Base-by-base conservation (phyloP, 2,329 filamentous ascomycete species). In the Xylariaceae sp. region DNA sequence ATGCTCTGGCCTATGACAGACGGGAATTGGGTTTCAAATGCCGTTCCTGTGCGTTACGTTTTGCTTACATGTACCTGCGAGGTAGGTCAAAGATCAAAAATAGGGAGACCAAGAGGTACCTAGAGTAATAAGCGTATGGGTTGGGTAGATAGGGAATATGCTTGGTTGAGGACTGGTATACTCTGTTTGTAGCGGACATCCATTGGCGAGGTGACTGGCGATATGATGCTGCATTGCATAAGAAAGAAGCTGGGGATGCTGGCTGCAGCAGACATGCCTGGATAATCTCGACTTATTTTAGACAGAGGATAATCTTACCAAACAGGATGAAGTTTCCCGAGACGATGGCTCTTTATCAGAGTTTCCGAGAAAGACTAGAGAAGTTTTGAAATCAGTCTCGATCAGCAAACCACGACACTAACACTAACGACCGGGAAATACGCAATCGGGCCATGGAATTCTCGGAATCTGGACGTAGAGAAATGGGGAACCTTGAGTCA, bases 401-500 rank as follows among this genome's bases (percentile, higher is more conserved):
- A 27, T 37, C 14, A 7, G 37, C 42, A 34, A 22, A 17, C 6
- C 23, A 23, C 27, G 14, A 20, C 25, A 29, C 25, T 29, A 29
- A 14, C 7, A 14, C 25, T 7, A 29, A 29, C 25, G 14, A 22
- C 22, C 6, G 36, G 36, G 29, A 37, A 41, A 41, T 36, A 25
- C 8, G 17, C 19, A 35, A 45, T 19, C 37, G 27, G n/a, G n/a
- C n/a, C 42, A 45, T 39, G 35, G 38, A 22, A 41, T 37, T 29
- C 22, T 34, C 29, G 20, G 12, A 48, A 34, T 32, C 25, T 25
- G 20, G 19, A 14, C 33, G 42, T 39, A 42, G 27, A 20, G 39
- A 34, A 35, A 47, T 38, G 39, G 32, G 14, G 25, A 47, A 33
- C 25, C 17, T 33, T 50, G 48, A 50, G 48, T 47, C 48, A 50